Evolutionary conservation across 495 filamentous ascomycete genomes (phyloP), one percentile per base, ranked within the genome.

Genomic region (Thermochaetoides thermophila): DNA sequence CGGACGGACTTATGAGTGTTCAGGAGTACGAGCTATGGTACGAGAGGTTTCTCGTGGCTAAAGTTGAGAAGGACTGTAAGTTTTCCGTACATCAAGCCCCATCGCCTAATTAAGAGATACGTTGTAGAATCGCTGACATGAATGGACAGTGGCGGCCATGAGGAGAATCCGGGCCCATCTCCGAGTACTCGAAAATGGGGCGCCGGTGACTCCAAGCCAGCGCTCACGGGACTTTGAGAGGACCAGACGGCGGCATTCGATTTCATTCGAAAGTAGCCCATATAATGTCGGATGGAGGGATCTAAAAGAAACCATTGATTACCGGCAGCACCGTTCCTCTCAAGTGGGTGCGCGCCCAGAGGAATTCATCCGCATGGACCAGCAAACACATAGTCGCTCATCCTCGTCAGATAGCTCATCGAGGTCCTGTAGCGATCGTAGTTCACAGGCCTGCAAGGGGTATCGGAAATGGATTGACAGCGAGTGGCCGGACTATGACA

Each of bases 61-160:
- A 46, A 34, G 39, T 42, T 13, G 42, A 49, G 25, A 42, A 34
- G 21, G 37, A 49, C 24, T 32, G 39, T 45, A 27, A 40, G 39
- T 43, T 27, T 4, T 22, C n/a, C 4, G 7, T 21, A 11, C 19
- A 10, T 10, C 22, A 17, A n/a, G 11, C 17, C 10, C 5, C 15
- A 16, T 25, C 10, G 15, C 19, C 3, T 6, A 1, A 15, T 5
- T 6, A 16, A 5, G 3, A 10, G 4, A 15, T 15, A 16, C 5
- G 8, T 8, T 15, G 5, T n/a, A 17, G 7, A 15, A 10, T 9
- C 23, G 11, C 29, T 43, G 13, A 42, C 35, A 8, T 7, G 17
- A 1, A 0, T 16, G 9, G 8, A 9, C 10, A 47, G 44, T 47
- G 22, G 5, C 28, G 3, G 40, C 11, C 4, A 32, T 47, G 33